phyloP scores from a whole-genome alignment of 768 basidiomycete species.

The Chiua virens region DNA sequence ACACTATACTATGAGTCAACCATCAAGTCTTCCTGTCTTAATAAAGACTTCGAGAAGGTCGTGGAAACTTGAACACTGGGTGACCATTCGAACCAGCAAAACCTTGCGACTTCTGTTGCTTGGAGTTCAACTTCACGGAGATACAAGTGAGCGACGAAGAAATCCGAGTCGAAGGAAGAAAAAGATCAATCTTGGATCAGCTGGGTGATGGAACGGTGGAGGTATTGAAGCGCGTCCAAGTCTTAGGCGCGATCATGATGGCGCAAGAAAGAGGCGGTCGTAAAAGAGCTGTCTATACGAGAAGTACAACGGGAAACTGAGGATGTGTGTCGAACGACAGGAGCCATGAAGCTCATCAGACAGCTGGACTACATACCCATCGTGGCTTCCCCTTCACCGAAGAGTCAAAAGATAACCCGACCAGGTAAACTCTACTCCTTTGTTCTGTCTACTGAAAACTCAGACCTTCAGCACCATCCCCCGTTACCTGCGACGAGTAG shows the following conservation, averaged over 20 bases:
- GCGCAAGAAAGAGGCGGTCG: background rate
- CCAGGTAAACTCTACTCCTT: constrained; percentile 11
- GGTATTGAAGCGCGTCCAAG: constrained; percentile 44
- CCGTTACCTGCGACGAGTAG: constrained; percentile 46
- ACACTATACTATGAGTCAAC: too few relatives aligned
- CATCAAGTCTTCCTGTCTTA: too few relatives aligned
- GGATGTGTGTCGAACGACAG: too few relatives aligned
- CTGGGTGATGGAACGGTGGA: constrained; percentile 70
- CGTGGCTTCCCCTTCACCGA: constrained; percentile 14
- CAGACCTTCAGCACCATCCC: constrained; percentile 34
- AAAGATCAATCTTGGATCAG: constrained; percentile 62
- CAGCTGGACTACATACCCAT: background rate
- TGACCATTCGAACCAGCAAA: too few relatives aligned
- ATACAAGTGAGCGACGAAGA: constrained; percentile 72
- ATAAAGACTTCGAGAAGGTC: too few relatives aligned
- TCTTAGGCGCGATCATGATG: constrained; percentile 17
- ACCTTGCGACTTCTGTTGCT: too few relatives aligned
- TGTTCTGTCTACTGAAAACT: background rate
- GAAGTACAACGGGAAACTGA: background rate
- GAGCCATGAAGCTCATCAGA: background rate
- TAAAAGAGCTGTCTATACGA: background rate
- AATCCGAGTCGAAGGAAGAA: constrained; percentile 62
- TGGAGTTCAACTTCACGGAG: too few relatives aligned
- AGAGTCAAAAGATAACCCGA: constrained; percentile 29
- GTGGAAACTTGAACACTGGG: too few relatives aligned